Conservation (phyloP, 768 basidiomycete genomes). For the Boletus edulis region DNA sequence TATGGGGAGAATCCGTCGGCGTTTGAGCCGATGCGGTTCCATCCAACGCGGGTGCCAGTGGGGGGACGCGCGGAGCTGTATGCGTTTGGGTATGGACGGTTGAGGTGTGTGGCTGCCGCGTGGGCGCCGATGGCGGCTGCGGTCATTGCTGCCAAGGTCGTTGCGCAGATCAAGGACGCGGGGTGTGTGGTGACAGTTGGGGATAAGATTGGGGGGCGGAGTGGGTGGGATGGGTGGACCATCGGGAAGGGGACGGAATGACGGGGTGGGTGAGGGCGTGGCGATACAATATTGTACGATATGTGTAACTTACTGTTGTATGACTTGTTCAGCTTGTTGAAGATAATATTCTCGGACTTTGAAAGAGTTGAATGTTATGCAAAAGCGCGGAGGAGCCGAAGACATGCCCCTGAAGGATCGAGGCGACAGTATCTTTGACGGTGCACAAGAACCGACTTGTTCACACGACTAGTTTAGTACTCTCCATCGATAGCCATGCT, state of each 20-base stretch:
- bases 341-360: no score
- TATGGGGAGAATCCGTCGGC: constrained; percentile 34
- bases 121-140: constrained; percentile 62
- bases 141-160: constrained; percentile 43
- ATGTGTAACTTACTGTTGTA: neutral
- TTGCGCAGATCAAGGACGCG: constrained; percentile 32
- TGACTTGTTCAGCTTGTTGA: no score
- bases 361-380: no score
- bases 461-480: no score
- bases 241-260: constrained; percentile 4
- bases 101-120: constrained; percentile 40
- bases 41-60: constrained; percentile 26
- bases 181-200: constrained; percentile 17
- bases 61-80: constrained; percentile 24
- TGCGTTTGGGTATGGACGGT: constrained; percentile 46
- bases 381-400: no score
- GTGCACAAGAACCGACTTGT: no score
- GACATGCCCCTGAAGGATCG: no score
- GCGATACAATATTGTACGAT: constrained; percentile 5
- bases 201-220: constrained; percentile 37
- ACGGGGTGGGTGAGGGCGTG: no score
- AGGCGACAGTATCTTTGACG: no score
- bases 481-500: no score
- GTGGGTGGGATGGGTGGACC: constrained; percentile 50
- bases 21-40: constrained; percentile 45